Base-by-base conservation (phyloP, 73 alveolate species). In the Paramecium sonneborni region DNA sequence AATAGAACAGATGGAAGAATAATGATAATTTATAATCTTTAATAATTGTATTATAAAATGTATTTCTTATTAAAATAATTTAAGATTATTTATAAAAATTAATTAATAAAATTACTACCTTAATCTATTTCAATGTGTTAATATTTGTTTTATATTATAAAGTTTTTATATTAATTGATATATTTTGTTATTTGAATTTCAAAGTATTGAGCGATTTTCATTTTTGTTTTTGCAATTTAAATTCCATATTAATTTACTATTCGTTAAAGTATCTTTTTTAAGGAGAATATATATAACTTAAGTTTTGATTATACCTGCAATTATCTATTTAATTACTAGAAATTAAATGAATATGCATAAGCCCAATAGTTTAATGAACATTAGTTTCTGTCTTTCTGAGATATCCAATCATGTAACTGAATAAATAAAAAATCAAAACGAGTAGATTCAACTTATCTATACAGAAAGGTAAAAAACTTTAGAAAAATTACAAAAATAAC, bases 1-100 rank as follows among this genome's bases (percentile, higher is more conserved):
- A 30, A 62, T 62, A 14, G 84, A 62, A 62, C 44, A 62, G 24
- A 62, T 62, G 84, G 84, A 62, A 62, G 84, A 62, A 12, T 62
- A 62, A 62, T 62, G 43, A 62, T 62, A 21, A 62, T 32, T 23
- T 58, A 4, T 48, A 48, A 11, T 48, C 15, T 48, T 48, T 52
- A 52, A 20, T 52, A 52, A 52, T 52, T 3, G 4, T 52, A 52
- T 18, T 44, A 46, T 12, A 52, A 52, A 0, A 8, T 18, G 34
- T 52, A n/a, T 52, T 52, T 52, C 68, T 52, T n/a, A n/a, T 52
- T 4, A 52, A 44, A 52, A 4, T 52, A 3, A 0, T 15, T n/a
- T 52, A 52, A 52, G 8, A n/a, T 18, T 6, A 52, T 52, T 52
- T 52, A 52, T 52, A 52, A 52, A 52, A 52, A 52, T 52, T 52